Evolutionary conservation across 805 yeast genomes (phyloP), one percentile per base, ranked within the genome.

Genomic region (Torulaspora delbrueckii): DNA sequence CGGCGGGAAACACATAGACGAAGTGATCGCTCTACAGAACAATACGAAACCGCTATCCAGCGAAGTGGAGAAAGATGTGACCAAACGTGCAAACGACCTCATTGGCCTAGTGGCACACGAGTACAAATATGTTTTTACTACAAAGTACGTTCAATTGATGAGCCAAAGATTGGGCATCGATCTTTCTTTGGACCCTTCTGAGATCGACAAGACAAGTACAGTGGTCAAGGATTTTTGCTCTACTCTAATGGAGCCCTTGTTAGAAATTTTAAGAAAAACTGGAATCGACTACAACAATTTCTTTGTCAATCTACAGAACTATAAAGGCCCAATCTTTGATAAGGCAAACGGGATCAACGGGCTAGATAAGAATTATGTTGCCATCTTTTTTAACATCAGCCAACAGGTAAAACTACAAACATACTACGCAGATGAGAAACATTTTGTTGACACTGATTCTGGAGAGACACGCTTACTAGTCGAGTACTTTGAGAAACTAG

Each of bases 281-380:
- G 79, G 79, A 56, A 71, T 87, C 37, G 96, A 89, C 59, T 93
- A 79, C 66, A 89, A 89, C 62, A 74, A 75, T 52, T 89, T 90
- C 59, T 91, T 91, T 66, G 68, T 84, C 10, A 67, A 63, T 9
- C 67, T 91, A 35, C 90, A 84, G 55, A 59, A 70, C 1, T 59
- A 74, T 10, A 58, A 71, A 3, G 64, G 79, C 6, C 63, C 71
- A 43, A 68, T 66, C 31, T 58, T 61, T 26, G 66, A 65, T 8
- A 47, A 45, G 2, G 61, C 54, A 3, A 61, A 54, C 27, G 61
- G 60, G 3, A 51, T 51, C n/a, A 46, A 52, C 10, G 65, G 63
- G 3, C 56, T 60, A 2, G 50, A 52, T 9, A 48, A 36, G 22
- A 40, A 44, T 5, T 55, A 53, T 38, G 27, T 55, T 5, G 31